Evolutionary conservation across 2,329 filamentous ascomycete genomes (phyloP).

Genomic region (Fusarium dimerum): DNA sequence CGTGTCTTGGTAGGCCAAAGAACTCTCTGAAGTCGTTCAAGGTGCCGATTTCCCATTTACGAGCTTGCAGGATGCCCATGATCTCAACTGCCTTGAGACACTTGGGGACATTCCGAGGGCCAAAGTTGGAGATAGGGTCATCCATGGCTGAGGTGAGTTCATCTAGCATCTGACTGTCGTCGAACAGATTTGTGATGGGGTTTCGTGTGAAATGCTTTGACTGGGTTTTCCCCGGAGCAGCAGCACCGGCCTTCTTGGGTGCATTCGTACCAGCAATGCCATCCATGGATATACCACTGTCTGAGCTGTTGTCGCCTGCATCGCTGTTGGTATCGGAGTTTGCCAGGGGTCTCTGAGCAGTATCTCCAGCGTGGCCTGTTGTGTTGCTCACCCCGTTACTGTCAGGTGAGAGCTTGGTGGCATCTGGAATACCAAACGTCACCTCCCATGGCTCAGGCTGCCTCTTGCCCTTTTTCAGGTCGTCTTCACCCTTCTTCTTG

Average conservation of each 20-base stretch:
- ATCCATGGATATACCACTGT: too few relatives aligned
- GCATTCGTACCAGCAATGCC: too few relatives aligned
- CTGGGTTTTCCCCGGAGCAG: too few relatives aligned
- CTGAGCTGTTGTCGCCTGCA: too few relatives aligned
- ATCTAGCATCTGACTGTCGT: constrained; percentile 15
- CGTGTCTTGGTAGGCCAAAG: constrained; percentile 57
- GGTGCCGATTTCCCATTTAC: constrained; percentile 58
- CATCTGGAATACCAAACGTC: neutral
- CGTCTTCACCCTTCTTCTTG: too few relatives aligned
- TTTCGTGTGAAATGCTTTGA: constrained; percentile 6
- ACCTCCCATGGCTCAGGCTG: neutral
- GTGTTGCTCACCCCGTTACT: too few relatives aligned
- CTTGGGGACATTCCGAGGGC: constrained; percentile 56
- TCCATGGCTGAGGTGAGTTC: constrained; percentile 50
- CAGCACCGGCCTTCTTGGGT: too few relatives aligned
- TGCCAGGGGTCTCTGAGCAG: too few relatives aligned
- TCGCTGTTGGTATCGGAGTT: too few relatives aligned
- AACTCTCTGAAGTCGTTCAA: constrained; percentile 66
- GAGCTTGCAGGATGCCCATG: constrained; percentile 59
- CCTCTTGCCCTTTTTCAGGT: too few relatives aligned
- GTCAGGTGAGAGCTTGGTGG: too few relatives aligned
- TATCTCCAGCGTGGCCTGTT: too few relatives aligned
- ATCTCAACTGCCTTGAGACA: constrained; percentile 59
- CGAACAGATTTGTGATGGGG: constrained; percentile 9
- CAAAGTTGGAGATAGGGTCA: constrained; percentile 49